phyloP scores from a whole-genome alignment of 169 alveolate genomes.

The Theileria sp. region DNA sequence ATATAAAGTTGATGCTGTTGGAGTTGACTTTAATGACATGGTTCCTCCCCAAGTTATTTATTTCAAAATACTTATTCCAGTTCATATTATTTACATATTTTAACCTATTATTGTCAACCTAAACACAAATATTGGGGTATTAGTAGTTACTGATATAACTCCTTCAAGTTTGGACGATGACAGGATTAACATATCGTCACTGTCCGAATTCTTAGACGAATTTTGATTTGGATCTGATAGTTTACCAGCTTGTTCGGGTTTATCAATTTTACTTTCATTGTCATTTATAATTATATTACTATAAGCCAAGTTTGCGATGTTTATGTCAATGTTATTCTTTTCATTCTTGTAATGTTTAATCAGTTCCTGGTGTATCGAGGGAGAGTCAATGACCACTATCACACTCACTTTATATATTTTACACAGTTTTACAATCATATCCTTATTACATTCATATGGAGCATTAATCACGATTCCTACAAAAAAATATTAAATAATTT shows the following conservation, averaged over 20 bases:
- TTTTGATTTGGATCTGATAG: not conserved
- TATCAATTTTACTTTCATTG: not conserved
- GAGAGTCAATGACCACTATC: conserved; percentile 82
- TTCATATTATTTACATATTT: conserved; percentile 46
- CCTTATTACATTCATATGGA: conserved; percentile 80
- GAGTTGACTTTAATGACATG: conserved; percentile 61
- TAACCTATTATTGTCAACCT: conserved; percentile 68
- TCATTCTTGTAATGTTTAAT: conserved; percentile 36
- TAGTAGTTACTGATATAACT: conserved; percentile 62
- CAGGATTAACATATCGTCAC: conserved; percentile 41
- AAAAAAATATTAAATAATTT: conserved; percentile 4
- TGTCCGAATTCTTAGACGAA: not conserved
- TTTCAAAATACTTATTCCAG: conserved; percentile 66
- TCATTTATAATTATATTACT: not conserved
- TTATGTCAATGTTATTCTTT: not conserved
- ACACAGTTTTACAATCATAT: conserved; percentile 72
- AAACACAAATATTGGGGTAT: not conserved
- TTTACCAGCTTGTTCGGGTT: not conserved
- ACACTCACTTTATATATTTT: conserved; percentile 77
- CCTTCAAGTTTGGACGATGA: conserved; percentile 72
- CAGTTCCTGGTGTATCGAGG: conserved; percentile 77
- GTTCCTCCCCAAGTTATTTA: conserved; percentile 29
- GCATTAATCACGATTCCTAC: conserved; percentile 84
- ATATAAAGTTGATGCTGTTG: conserved; percentile 29
- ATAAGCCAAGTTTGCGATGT: conserved; percentile 12